phyloP scores from a whole-genome alignment of 2,329 filamentous ascomycete genomes.

The Coniosporium tulheliwenetii region DNA sequence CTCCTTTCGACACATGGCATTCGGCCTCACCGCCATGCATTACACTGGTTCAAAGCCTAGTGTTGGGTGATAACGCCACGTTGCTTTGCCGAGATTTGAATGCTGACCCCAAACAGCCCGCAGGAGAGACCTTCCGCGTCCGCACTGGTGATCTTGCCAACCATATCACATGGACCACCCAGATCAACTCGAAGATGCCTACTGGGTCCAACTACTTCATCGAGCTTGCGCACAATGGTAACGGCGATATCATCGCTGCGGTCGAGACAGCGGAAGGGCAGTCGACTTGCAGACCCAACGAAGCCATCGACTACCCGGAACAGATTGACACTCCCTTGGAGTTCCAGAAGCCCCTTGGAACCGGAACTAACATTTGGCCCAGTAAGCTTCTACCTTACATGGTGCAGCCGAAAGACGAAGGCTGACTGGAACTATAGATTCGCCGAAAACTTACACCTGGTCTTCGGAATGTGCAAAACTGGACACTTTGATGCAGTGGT shows the following conservation, averaged over 20 bases:
- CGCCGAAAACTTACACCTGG: conserved; percentile 32
- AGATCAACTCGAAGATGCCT: conserved; percentile 32
- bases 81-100: too few species aligned
- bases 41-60: too few species aligned
- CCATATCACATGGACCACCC: conserved; percentile 26
- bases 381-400: too few species aligned
- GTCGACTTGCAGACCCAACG: conserved; percentile 13
- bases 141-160: conserved; percentile 30
- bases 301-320: conserved; percentile 22
- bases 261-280: conserved; percentile 4
- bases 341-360: conserved; percentile 27
- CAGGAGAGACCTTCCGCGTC: conserved; percentile 33
- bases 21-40: too few species aligned
- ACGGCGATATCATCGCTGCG: conserved; percentile 31
- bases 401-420: too few species aligned
- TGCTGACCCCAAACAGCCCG: conserved; percentile 14
- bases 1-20: not conserved
- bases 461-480: conserved; percentile 31
- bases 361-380: conserved; percentile 22
- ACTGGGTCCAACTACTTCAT: conserved; percentile 35
- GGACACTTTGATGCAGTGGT: conserved; percentile 39
- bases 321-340: conserved; percentile 26
- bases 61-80: too few species aligned
- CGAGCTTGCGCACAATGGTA: conserved; percentile 41
- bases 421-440: too few species aligned